These are phyloP conservation scores for Heliamphora pulchella DNA, from an alignment of 179 eudicot species.

Conservation along the genomic window DNA sequence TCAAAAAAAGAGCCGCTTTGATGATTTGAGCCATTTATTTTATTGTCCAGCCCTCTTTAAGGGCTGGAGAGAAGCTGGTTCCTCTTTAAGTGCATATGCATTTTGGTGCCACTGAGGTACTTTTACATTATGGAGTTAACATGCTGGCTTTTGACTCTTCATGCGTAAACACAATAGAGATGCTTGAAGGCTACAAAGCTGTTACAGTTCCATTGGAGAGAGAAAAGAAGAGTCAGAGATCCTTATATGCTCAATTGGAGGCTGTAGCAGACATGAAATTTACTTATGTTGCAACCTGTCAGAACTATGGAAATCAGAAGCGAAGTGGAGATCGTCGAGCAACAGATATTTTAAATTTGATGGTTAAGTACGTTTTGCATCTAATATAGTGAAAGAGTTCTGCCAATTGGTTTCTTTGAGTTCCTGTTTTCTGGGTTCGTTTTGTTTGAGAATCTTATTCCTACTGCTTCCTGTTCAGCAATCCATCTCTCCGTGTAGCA, in stretches of 20 bases:
- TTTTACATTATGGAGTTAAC: not conserved
- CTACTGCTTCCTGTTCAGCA: constrained; percentile 37
- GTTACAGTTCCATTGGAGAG: constrained; percentile 47
- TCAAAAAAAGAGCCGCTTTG: too few relatives aligned
- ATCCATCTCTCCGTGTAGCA: constrained; percentile 93
- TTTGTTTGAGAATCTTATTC: not conserved
- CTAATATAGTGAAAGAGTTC: not conserved
- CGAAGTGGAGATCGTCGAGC: constrained; percentile 93
- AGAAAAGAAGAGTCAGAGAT: constrained; percentile 74
- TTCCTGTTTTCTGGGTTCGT: not conserved
- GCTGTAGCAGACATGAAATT: constrained; percentile 94
- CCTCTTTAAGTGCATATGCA: too few relatives aligned
- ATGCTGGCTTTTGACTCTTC: constrained; percentile 14
- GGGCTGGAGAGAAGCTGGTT: too few relatives aligned
- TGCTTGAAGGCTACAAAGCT: constrained; percentile 76
- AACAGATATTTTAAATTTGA: constrained; percentile 86
- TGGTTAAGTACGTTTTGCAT: constrained; percentile 69
- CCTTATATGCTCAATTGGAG: constrained; percentile 74
- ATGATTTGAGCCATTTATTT: too few relatives aligned
- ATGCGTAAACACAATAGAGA: constrained; percentile 39
- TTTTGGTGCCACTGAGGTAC: too few relatives aligned
- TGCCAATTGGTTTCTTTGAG: too few relatives aligned
- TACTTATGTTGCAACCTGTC: constrained; percentile 93
- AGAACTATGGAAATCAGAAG: constrained; percentile 90
- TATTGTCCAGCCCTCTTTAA: too few relatives aligned